These are phyloP conservation scores for Claviceps spartinae DNA, from an alignment of 2,329 filamentous ascomycete species.

Conservation along the genomic window DNA sequence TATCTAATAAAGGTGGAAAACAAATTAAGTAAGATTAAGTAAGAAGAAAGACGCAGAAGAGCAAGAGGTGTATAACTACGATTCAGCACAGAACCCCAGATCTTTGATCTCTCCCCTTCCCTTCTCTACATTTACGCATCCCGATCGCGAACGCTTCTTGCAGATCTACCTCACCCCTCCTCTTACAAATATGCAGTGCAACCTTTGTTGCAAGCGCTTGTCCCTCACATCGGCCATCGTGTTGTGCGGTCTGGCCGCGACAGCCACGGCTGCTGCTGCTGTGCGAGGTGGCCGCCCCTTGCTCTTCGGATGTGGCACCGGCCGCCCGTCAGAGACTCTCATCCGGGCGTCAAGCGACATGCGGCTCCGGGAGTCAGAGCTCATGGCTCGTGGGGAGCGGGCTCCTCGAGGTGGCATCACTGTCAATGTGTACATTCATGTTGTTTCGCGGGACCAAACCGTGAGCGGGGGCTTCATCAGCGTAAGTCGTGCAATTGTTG, in stretches of 20 bases:
- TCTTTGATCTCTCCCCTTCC: too few relatives aligned
- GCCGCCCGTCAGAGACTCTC: not conserved
- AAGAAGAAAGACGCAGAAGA: too few relatives aligned
- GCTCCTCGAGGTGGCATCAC: not conserved
- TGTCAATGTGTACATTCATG: not conserved
- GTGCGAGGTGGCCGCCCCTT: not conserved
- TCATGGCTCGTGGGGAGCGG: not conserved
- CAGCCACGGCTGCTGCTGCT: not conserved
- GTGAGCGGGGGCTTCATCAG: not conserved
- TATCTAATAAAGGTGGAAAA: too few relatives aligned
- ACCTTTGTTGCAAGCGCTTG: not conserved
- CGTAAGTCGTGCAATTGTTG: not conserved
- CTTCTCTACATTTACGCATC: too few relatives aligned
- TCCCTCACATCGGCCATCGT: not conserved
- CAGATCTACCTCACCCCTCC: too few relatives aligned
- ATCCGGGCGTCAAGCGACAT: not conserved
- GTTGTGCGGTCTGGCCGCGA: not conserved
- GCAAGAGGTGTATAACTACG: too few relatives aligned
- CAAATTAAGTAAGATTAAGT: too few relatives aligned
- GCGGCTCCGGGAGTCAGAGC: not conserved
- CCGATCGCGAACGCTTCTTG: too few relatives aligned
- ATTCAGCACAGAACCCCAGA: too few relatives aligned
- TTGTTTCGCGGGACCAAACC: not conserved
- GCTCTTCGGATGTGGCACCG: conserved; percentile 1
- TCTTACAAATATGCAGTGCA: too few relatives aligned